Percentiles rank a stretch among this genome's conserved stretches.
phyloP scores from a whole-genome alignment of 495 filamentous ascomycete species.

The Aspergillus indologenus region DNA sequence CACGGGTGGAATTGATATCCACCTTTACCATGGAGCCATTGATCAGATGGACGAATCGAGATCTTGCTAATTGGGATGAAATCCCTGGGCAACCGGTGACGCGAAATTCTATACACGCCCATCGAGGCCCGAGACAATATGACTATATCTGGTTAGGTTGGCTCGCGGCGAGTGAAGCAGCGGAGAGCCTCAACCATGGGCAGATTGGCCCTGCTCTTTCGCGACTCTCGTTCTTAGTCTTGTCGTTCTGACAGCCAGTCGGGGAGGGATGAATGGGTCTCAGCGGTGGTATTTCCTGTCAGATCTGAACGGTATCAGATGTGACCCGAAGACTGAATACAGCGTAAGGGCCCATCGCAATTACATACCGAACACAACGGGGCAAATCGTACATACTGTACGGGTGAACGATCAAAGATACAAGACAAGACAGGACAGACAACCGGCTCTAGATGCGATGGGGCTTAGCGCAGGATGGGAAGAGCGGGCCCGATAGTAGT shows the following conservation, averaged over 20 bases:
- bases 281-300: slow-evolving; percentile 2
- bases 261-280: not conserved
- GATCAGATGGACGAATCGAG: slow-evolving; percentile 9
- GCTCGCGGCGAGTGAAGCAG: slow-evolving; percentile 5
- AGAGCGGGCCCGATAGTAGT: slow-evolving; percentile 22
- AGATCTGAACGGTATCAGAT: not conserved
- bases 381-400: slow-evolving; percentile 7
- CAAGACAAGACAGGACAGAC: not conserved
- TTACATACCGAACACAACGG: not conserved
- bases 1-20: slow-evolving; percentile 5
- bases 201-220: slow-evolving; percentile 9
- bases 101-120: slow-evolving; percentile 12
- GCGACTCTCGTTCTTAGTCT: slow-evolving; percentile 1
- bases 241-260: slow-evolving; percentile 4
- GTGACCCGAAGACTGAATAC: slow-evolving; percentile 5
- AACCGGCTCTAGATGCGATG: not conserved
- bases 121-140: slow-evolving; percentile 15
- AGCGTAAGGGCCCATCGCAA: slow-evolving; percentile 1
- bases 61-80: slow-evolving; percentile 4
- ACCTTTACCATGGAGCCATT: slow-evolving; percentile 1
- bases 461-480: slow-evolving; percentile 10
- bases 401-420: slow-evolving; percentile 7
- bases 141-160: slow-evolving; percentile 14
- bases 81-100: slow-evolving; percentile 5
- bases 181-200: slow-evolving; percentile 22